Base-by-base conservation (phyloP, 805 yeast species). In the Ogataea allantospora region DNA sequence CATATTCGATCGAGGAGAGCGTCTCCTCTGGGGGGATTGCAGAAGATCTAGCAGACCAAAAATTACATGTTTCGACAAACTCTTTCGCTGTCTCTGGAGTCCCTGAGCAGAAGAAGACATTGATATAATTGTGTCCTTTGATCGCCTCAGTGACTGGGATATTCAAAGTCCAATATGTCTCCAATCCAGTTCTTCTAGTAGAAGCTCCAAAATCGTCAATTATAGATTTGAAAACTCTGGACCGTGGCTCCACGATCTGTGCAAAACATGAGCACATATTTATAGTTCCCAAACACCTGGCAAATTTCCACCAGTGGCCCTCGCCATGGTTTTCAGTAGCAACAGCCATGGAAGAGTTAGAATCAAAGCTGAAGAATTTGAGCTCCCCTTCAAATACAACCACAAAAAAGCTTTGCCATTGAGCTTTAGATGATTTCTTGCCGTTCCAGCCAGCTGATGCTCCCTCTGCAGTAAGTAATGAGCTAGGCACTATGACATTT, bases 11-110 rank as follows among this genome's bases (percentile, higher is more conserved):
- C 5, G 91, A 80, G 2, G 88, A 78, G 21, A 85, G 70, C 45
- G 83, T 78, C 38, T 78, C 82, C 51, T 80, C 84, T 0, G 79
- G 70, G 3, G 95, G 95, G 14, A 86, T 80, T 11, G 88, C 82
- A 6, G 95, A 82, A 24, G 84, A 73, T 47, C 93, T 74, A 2
- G 91, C 85, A 2, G 95, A 86, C 96, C 96, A 88, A 57, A 85
- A 88, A 59, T 88, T 88, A 61, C 93, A 80, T 5, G 91, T 78
- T 48, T 81, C 75, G 12, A 84, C 77, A 59, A 76, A 86, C 53
- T 78, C 83, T 28, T 65, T 62, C 0, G 95, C 93, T 42, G 76
- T 75, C 48, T 80, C 84, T 16, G 66, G 56, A 10, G 86, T 77
- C 8, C 82, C 81, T 0, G 88, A 78, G 59, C 77, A 79, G 57